Evolutionary conservation across 2,329 filamentous ascomycete species (phyloP).

Genomic region (Calycina herbarum): DNA sequence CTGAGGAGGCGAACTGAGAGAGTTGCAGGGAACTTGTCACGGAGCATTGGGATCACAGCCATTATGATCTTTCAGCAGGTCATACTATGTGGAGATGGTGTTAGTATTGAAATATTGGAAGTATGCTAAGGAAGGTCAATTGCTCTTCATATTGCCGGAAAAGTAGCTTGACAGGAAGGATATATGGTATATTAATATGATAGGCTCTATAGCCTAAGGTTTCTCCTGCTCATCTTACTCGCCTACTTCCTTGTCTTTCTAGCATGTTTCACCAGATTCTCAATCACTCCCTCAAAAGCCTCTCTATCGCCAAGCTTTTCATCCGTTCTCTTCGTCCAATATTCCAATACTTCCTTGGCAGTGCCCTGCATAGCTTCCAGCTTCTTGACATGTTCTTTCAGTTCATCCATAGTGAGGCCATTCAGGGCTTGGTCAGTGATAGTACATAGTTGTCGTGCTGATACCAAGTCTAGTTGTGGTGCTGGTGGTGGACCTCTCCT

Average conservation of each 20-base stretch:
- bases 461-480: constrained; percentile 76
- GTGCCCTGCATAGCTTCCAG: constrained; percentile 69
- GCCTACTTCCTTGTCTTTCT: constrained; percentile 75
- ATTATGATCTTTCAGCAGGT: too few relatives aligned
- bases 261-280: constrained; percentile 91
- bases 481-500: constrained; percentile 62
- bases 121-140: not conserved
- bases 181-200: constrained; percentile 8
- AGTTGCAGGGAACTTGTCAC: too few relatives aligned
- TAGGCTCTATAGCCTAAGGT: not conserved
- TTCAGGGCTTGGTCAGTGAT: constrained; percentile 82
- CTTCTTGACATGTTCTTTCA: constrained; percentile 68
- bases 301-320: constrained; percentile 88
- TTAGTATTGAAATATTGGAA: not conserved
- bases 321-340: constrained; percentile 84
- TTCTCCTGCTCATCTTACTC: not conserved
- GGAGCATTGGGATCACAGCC: too few relatives aligned
- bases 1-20: too few relatives aligned
- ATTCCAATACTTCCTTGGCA: constrained; percentile 77
- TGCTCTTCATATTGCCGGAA: not conserved
- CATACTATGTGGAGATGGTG: too few relatives aligned
- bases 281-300: constrained; percentile 94
- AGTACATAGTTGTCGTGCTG: constrained; percentile 74
- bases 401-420: constrained; percentile 76
- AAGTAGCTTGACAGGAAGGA: not conserved